phyloP scores from a whole-genome alignment of 2,329 filamentous ascomycete species.

The Talaromyces albobiverticillius region DNA sequence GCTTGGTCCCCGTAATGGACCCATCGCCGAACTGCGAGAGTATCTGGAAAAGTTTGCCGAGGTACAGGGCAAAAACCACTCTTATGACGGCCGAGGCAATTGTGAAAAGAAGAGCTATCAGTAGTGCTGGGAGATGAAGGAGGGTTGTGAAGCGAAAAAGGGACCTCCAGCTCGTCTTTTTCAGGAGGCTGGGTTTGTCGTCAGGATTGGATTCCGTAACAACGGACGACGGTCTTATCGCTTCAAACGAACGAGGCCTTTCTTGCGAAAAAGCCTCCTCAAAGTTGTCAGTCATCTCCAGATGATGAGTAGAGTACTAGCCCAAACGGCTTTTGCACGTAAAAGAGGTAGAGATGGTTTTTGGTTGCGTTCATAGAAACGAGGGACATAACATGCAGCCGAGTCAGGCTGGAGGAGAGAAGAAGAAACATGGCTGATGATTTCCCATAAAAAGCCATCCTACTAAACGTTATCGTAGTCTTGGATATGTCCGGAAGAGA shows the following conservation, averaged over 20 bases:
- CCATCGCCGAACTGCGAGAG: constrained; percentile 66
- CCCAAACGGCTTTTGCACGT: not conserved
- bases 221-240: no score
- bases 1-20: constrained; percentile 44
- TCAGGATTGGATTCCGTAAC: not conserved
- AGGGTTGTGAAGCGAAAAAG: constrained; percentile 73
- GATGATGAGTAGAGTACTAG: not conserved
- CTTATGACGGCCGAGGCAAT: constrained; percentile 60
- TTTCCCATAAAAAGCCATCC: not conserved
- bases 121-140: constrained; percentile 56
- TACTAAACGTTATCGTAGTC: not conserved
- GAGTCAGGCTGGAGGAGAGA: not conserved
- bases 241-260: no score
- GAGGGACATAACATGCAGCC: not conserved
- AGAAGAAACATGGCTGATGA: not conserved
- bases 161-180: constrained; percentile 43
- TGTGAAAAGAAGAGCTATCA: constrained; percentile 56
- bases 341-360: not conserved
- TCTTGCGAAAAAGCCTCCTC: not conserved
- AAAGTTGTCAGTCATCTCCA: constrained; percentile 7
- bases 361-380: not conserved
- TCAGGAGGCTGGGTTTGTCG: not conserved
- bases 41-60: constrained; percentile 71
- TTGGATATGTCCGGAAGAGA: not conserved
- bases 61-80: constrained; percentile 65